Conservation (phyloP, 148 eudicot species). For the Simmondsia chinensis region DNA sequence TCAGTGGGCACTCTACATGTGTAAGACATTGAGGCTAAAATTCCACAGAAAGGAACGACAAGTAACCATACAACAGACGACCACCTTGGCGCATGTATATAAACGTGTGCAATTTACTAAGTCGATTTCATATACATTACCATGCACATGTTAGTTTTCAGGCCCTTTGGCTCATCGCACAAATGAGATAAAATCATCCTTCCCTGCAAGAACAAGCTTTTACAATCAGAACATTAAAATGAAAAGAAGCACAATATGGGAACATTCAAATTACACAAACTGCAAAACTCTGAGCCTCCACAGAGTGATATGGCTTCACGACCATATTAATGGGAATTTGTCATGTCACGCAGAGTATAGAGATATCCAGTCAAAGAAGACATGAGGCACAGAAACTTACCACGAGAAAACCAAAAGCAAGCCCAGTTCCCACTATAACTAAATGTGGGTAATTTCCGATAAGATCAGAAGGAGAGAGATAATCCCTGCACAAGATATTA, state of each 20-base stretch:
- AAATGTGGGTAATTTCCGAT: conserved; percentile 68
- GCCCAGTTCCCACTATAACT: conserved; percentile 74
- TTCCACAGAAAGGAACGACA: too few species aligned
- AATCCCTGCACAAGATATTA: conserved; percentile 54
- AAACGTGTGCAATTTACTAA: too few species aligned
- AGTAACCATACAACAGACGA: too few species aligned
- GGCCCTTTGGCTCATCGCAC: conserved; percentile 98
- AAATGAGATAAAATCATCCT: conserved; percentile 87
- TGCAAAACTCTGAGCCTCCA: too few species aligned
- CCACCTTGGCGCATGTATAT: too few species aligned
- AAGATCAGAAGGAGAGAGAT: conserved; percentile 65
- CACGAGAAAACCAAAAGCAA: conserved; percentile 95
- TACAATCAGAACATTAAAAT: conserved; percentile 14
- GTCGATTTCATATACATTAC: conserved; percentile 23
- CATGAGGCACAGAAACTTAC: conserved; percentile 50
- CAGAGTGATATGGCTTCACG: too few species aligned
- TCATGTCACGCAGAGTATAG: not conserved
- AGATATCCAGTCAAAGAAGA: not conserved
- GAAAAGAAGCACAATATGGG: not conserved
- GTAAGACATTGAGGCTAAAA: too few species aligned
- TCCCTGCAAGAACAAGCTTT: conserved; percentile 53
- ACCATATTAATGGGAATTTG: too few species aligned
- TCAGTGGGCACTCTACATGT: too few species aligned
- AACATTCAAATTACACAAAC: too few species aligned
- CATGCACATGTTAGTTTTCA: conserved; percentile 95